Base-by-base conservation (phyloP, 768 basidiomycete genomes). In the Phanerodontia chrysosporium region DNA sequence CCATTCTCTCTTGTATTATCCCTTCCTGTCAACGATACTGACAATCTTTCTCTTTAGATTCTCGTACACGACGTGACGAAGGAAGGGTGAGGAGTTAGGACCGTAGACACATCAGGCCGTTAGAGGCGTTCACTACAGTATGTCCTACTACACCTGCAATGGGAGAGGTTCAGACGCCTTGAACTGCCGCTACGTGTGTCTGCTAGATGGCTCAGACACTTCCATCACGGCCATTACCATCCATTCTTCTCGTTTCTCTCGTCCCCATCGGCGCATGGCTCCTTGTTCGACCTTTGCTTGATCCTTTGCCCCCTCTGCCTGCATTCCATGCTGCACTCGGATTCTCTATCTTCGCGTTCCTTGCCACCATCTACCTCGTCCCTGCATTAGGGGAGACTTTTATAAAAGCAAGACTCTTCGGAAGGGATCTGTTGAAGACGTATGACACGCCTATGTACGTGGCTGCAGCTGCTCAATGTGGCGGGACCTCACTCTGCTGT, bases 301-400 rank as follows among this genome's bases (percentile, higher is more conserved):
- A 86, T 59, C 89, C 89, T 0, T 67, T 80, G 0, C 89, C 89
- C 1, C 78, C 83, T 1, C 74, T 92, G 13, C 89, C 89, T 1
- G 84, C 84, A 0, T 74, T 98, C 22, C 87, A 90, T 67, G 84
- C 84, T 0, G 91, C 88, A 14, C 64, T 94, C 51, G 95, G 95
- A 0, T 87, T 96, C 73, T 87, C 92, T 1, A 72, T 96, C 49
- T 78, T 94, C 61, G 92, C 95, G 0, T 87, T 96, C 58, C 68
- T 92, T 12, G 83, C 84, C 1, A 86, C 90, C 1, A 68, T 92
- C 13, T 84, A 86, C 66, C 80, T 93, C 45, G 80, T 98, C 29
- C 96, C 95, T n/a, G 80, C 83, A 0, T 80, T 99, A 14, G 90
- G 89, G 0, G 84, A 85, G 0, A 81, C 83, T 0, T 96, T 98